Conservation (phyloP, 306 rosid species). For the Vigna hirtella region DNA sequence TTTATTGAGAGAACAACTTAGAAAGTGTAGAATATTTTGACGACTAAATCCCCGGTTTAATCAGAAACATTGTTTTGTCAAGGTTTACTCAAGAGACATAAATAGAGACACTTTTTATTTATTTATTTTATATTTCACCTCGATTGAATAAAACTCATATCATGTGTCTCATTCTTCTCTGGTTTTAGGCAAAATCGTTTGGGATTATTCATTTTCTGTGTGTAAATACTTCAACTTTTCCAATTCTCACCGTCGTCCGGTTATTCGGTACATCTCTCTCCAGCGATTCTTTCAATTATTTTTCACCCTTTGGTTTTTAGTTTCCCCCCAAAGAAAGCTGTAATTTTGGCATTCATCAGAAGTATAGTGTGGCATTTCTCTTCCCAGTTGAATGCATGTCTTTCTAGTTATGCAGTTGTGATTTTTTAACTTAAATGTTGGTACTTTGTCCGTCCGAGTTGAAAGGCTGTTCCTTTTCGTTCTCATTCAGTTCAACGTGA, state of each 20-base stretch:
- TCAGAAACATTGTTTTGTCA: background rate
- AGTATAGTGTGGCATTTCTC: constrained; percentile 30
- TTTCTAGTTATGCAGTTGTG: constrained; percentile 13
- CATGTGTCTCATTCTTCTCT: constrained; percentile 38
- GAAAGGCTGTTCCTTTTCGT: constrained; percentile 32
- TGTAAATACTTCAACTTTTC: constrained; percentile 43
- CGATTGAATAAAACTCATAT: constrained; percentile 37
- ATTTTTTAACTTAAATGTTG: constrained; percentile 27
- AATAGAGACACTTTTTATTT: constrained; percentile 10
- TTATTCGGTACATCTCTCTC: constrained; percentile 53
- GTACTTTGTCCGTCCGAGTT: background rate
- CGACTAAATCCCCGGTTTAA: background rate
- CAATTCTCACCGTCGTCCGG: constrained; percentile 38
- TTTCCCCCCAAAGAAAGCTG: constrained; percentile 13
- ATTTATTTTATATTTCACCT: background rate
- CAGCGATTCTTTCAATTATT: constrained; percentile 6
- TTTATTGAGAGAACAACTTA: background rate
- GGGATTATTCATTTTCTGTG: constrained; percentile 41
- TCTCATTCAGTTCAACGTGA: constrained; percentile 33
- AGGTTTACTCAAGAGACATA: constrained; percentile 5
- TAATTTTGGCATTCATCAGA: constrained; percentile 21
- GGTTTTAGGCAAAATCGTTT: constrained; percentile 34
- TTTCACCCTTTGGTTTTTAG: background rate
- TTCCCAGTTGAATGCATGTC: constrained; percentile 34
- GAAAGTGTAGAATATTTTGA: constrained; percentile 9